Conservation (phyloP, 352 stramenopile species). For the Lagenidium sp. region DNA sequence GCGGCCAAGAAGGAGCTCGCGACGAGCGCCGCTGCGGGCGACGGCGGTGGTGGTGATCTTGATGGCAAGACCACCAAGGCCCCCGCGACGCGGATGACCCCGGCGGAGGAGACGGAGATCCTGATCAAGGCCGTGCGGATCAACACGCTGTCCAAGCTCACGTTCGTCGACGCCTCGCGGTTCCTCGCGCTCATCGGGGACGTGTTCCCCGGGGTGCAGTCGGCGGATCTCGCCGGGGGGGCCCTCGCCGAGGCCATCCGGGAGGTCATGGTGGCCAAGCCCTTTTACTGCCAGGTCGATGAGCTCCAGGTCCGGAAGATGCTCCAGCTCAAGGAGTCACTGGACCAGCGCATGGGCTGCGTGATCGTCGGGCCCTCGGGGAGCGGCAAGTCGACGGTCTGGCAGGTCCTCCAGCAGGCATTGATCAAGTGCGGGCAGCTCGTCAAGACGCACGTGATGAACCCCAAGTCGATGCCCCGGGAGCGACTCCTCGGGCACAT, state of each 20-base stretch:
- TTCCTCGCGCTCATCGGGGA: conserved; percentile 92
- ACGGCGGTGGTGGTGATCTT: neutral
- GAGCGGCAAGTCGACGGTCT: conserved; percentile 93
- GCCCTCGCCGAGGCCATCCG: conserved; percentile 81
- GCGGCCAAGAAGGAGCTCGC: conserved; percentile 60
- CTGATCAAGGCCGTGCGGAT: conserved; percentile 94
- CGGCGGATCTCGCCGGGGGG: conserved; percentile 70
- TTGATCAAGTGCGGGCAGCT: conserved; percentile 74
- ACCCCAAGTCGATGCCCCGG: conserved; percentile 93
- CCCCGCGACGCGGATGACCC: conserved; percentile 29
- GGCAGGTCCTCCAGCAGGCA: conserved; percentile 87
- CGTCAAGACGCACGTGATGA: conserved; percentile 94
- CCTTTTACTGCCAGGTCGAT: conserved; percentile 83
- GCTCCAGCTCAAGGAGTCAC: conserved; percentile 92
- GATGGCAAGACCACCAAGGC: neutral
- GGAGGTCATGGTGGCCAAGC: conserved; percentile 85
- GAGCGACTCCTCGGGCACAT: conserved; percentile 89
- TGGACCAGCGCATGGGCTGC: conserved; percentile 94
- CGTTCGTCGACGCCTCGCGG: conserved; percentile 81
- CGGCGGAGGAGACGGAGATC: conserved; percentile 83
- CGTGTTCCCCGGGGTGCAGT: conserved; percentile 88
- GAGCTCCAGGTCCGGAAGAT: conserved; percentile 92
- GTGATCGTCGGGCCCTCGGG: conserved; percentile 91
- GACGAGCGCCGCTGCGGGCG: conserved; percentile 11
- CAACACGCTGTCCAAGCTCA: conserved; percentile 95